Percentiles rank a stretch among this genome's conserved stretches.
These are phyloP conservation scores for Phyllosticta paracitricarpa DNA, from an alignment of 2,329 filamentous ascomycete species.

Conservation along the genomic window DNA sequence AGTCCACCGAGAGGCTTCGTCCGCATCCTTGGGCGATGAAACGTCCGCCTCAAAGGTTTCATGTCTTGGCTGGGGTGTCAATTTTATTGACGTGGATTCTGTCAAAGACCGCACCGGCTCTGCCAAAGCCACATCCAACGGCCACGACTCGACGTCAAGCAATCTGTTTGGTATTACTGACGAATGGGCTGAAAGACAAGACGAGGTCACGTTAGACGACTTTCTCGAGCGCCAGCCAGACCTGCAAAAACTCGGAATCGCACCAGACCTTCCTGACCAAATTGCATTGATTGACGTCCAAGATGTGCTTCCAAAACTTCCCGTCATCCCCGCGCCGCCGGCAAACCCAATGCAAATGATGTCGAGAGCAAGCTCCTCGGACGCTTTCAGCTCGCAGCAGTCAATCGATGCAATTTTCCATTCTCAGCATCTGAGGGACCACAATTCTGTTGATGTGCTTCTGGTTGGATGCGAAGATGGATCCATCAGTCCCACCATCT, in stretches of 20 bases:
- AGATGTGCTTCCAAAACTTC: slow-evolving; percentile 27
- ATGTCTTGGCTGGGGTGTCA: slow-evolving; percentile 45
- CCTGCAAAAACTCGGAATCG: slow-evolving; percentile 23
- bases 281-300: slow-evolving; percentile 32
- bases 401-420: slow-evolving; percentile 31
- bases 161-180: slow-evolving; percentile 16
- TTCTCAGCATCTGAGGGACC: slow-evolving; percentile 47
- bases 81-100: slow-evolving; percentile 41
- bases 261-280: slow-evolving; percentile 29
- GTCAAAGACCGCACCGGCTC: slow-evolving; percentile 32
- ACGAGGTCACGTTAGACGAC: slow-evolving; percentile 28
- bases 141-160: too few species aligned
- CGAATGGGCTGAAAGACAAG: slow-evolving; percentile 25
- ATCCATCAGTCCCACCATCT: slow-evolving; percentile 66
- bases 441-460: slow-evolving; percentile 70
- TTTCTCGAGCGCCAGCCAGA: slow-evolving; percentile 29
- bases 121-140: slow-evolving; percentile 11
- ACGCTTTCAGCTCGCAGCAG: slow-evolving; percentile 29
- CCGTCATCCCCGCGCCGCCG: slow-evolving; percentile 27
- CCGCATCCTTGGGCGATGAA: background rate
- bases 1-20: slow-evolving; percentile 1
- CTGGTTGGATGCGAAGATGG: slow-evolving; percentile 63
- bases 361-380: slow-evolving; percentile 21
- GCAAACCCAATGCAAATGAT: slow-evolving; percentile 20
- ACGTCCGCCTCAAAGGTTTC: slow-evolving; percentile 24